Evolutionary conservation across 192 early-diverging fungal species (phyloP).

Genomic region (Linnemannia zychae): DNA sequence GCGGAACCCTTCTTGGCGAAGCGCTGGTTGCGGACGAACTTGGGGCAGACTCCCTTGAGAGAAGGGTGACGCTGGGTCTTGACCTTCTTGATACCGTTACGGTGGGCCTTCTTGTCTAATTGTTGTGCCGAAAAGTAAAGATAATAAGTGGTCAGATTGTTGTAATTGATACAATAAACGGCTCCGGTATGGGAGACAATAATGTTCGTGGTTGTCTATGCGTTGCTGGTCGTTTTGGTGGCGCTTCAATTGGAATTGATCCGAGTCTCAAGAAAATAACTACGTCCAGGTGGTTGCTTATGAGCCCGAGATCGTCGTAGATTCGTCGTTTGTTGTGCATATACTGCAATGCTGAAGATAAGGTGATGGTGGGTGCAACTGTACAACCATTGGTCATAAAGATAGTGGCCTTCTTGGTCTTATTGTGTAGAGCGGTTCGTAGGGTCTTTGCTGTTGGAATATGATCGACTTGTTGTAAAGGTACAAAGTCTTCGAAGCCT

Average conservation of each 20-base stretch:
- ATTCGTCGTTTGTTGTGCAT: background rate
- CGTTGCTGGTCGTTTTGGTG: background rate
- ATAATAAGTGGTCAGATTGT: background rate
- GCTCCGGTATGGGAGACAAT: background rate
- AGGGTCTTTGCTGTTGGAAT: no score
- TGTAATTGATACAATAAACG: no score
- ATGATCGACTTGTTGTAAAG: background rate
- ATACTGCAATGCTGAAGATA: background rate
- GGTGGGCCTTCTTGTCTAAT: conserved; percentile 97
- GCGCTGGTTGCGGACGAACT: conserved; percentile 98
- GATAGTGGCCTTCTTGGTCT: no score
- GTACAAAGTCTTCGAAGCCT: background rate
- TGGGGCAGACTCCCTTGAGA: conserved; percentile 92
- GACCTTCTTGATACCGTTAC: conserved; percentile 99
- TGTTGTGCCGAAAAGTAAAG: conserved; percentile 11
- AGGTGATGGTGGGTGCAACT: background rate
- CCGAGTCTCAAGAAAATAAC: background rate
- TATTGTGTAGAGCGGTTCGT: no score
- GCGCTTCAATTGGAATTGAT: background rate
- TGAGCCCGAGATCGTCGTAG: background rate
- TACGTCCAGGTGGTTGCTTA: background rate
- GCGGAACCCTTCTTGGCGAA: conserved; percentile 87
- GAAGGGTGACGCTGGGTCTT: conserved; percentile 90
- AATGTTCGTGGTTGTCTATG: background rate
- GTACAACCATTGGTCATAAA: no score